Evolutionary conservation across 257 asterid species (phyloP).

Genomic region (Solanum raphanifolium): DNA sequence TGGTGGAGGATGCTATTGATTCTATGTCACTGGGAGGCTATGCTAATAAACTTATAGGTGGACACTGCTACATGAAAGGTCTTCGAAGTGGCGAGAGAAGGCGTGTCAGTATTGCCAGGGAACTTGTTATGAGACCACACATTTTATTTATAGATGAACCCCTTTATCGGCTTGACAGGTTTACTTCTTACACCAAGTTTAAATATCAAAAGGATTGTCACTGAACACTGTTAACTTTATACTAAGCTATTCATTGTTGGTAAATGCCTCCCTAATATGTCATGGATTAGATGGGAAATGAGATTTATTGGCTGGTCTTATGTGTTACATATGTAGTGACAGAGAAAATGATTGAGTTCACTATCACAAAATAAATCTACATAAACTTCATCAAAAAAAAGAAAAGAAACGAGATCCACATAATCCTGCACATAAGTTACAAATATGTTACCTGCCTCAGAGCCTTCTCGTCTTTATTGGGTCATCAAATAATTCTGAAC

Average conservation of each 20-base stretch:
- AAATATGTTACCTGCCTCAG: background rate
- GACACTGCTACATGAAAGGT: constrained; percentile 90
- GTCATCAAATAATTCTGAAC: background rate
- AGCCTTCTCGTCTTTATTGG: background rate
- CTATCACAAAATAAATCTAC: background rate
- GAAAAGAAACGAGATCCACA: background rate
- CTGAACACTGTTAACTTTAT: background rate
- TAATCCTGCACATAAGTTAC: background rate
- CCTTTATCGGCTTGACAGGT: constrained; percentile 98
- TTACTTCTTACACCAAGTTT: background rate
- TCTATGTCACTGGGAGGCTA: constrained; percentile 94
- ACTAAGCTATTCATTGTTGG: background rate
- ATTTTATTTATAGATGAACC: constrained; percentile 92
- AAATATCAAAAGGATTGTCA: background rate
- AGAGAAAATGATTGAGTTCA: background rate
- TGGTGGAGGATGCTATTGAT: constrained; percentile 81
- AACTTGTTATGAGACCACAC: constrained; percentile 93
- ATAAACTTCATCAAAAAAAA: background rate
- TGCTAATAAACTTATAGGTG: constrained; percentile 90
- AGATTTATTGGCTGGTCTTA: background rate
- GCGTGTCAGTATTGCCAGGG: constrained; percentile 92
- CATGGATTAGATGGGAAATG: background rate
- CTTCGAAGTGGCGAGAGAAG: constrained; percentile 91
- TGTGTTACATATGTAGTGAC: background rate
- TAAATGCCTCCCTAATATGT: background rate